These are phyloP conservation scores for Haberlea rhodopensis DNA, from an alignment of 257 asterid genomes.

Conservation along the genomic window DNA sequence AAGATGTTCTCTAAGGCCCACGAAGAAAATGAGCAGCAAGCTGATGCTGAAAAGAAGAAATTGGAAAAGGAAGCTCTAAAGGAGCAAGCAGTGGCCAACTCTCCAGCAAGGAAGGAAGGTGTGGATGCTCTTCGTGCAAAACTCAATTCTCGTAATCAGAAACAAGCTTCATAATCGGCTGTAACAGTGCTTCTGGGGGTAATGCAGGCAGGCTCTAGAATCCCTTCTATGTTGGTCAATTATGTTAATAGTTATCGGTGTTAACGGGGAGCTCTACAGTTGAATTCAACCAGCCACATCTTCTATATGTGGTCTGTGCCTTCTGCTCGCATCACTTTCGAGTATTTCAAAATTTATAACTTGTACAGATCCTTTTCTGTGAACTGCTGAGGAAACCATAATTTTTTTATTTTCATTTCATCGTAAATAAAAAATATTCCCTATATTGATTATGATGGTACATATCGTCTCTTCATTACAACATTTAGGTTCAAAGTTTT, in stretches of 20 bases:
- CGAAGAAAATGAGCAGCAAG: constrained; percentile 75
- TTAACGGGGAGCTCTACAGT: neutral
- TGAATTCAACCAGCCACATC: constrained; percentile 7
- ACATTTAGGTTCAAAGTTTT: constrained; percentile 6
- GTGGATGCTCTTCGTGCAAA: constrained; percentile 60
- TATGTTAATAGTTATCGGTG: neutral
- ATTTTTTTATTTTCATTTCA: constrained; percentile 11
- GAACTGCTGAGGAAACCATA: constrained; percentile 16
- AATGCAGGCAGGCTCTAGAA: constrained; percentile 11
- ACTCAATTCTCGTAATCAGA: constrained; percentile 41
- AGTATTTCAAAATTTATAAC: constrained; percentile 14
- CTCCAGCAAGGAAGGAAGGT: constrained; percentile 75
- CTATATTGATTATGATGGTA: constrained; percentile 19
- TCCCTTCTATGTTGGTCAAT: neutral
- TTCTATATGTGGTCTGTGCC: constrained; percentile 5
- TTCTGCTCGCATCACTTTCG: constrained; percentile 12
- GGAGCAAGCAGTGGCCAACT: constrained; percentile 65
- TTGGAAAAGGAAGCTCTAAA: constrained; percentile 88
- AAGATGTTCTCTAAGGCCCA: constrained; percentile 85
- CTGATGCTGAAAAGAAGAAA: constrained; percentile 90
- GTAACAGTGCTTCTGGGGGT: constrained; percentile 7
- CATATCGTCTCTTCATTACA: constrained; percentile 16
- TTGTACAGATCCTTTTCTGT: constrained; percentile 16
- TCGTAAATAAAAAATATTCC: constrained; percentile 10
- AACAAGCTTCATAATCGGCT: constrained; percentile 36